phyloP scores from a whole-genome alignment of 2,329 filamentous ascomycete species.

The Botryotinia calthae region DNA sequence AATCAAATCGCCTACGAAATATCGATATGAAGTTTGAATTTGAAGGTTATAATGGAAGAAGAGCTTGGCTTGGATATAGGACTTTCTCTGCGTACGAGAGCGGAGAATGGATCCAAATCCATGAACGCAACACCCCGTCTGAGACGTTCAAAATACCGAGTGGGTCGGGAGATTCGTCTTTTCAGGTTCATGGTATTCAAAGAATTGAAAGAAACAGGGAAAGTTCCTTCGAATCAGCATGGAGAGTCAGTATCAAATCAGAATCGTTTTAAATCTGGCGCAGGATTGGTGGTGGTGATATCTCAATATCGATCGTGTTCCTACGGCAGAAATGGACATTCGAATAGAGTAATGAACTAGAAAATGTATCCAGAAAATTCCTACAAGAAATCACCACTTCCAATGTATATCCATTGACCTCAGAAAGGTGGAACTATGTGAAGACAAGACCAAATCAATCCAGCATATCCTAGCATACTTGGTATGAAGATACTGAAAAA shows the following conservation, averaged over 20 bases:
- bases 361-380: not conserved
- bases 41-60: not conserved
- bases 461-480: not conserved
- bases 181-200: not conserved
- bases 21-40: constrained; percentile 15
- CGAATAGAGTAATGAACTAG: too few species aligned
- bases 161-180: not conserved
- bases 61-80: constrained; percentile 13
- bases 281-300: too few species aligned
- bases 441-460: not conserved
- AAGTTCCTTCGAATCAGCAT: not conserved
- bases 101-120: constrained; percentile 13
- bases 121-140: not conserved
- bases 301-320: not conserved
- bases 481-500: not conserved
- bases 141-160: not conserved
- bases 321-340: not conserved
- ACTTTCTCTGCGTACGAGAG: not conserved
- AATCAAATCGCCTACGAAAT: not conserved
- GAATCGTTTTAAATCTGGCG: not conserved
- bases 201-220: not conserved
- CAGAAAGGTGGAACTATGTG: not conserved
- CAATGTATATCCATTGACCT: not conserved
- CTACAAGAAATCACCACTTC: not conserved
- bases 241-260: constrained; percentile 1